Evolutionary conservation across 2,329 filamentous ascomycete species (phyloP).

Genomic region (Ascochyta koolunga): DNA sequence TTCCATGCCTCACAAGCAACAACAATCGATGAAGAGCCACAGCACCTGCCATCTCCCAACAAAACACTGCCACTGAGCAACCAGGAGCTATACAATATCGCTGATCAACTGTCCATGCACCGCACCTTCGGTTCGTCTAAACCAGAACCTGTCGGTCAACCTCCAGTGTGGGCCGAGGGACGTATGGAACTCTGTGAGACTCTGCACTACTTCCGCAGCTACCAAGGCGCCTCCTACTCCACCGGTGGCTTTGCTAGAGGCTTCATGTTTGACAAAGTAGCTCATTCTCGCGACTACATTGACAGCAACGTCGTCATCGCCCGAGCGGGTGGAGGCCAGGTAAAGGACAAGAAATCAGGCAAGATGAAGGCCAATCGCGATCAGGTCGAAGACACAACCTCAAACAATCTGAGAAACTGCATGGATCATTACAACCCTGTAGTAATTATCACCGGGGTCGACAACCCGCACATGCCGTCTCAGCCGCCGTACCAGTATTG

Average conservation of each 20-base stretch:
- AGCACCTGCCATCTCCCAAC: not conserved
- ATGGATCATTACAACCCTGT: constrained; percentile 58
- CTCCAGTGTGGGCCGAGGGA: constrained; percentile 62
- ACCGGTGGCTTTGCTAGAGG: constrained; percentile 58
- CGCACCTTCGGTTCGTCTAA: constrained; percentile 33
- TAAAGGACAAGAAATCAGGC: constrained; percentile 53
- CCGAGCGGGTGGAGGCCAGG: constrained; percentile 63
- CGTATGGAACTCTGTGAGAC: constrained; percentile 69
- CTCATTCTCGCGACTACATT: constrained; percentile 63
- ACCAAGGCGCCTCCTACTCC: constrained; percentile 65
- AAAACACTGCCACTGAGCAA: not conserved
- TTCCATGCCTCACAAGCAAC: constrained; percentile 11
- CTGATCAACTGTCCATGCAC: constrained; percentile 21
- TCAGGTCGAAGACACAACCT: constrained; percentile 49
- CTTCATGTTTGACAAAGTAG: constrained; percentile 64
- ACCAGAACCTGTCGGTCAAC: constrained; percentile 45
- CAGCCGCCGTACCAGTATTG: constrained; percentile 65
- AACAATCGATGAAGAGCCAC: constrained; percentile 6
- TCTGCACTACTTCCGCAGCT: constrained; percentile 65
- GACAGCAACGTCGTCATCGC: constrained; percentile 68
- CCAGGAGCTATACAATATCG: constrained; percentile 13
- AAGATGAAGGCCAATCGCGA: constrained; percentile 56
- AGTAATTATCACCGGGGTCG: constrained; percentile 57
- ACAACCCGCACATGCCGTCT: constrained; percentile 57
- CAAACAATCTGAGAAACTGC: constrained; percentile 54